Evolutionary conservation across 768 basidiomycete species (phyloP).

Genomic region (Russula earlei): DNA sequence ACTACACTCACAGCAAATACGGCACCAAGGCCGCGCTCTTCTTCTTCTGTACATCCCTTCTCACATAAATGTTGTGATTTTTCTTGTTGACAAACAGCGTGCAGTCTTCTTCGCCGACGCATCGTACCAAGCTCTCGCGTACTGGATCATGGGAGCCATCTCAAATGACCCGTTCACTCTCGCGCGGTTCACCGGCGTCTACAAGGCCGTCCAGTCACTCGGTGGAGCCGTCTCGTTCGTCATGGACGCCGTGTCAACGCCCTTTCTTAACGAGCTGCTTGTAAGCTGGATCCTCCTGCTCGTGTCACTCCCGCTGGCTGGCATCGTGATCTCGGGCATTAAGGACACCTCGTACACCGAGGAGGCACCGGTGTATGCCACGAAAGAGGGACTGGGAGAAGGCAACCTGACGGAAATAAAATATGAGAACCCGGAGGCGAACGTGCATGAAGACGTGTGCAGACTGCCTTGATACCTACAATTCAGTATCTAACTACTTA

Average conservation of each 20-base stretch:
- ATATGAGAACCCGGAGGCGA: no score
- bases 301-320: conserved; percentile 29
- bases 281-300: conserved; percentile 30
- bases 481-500: no score
- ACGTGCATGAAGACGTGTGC: no score
- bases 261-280: conserved; percentile 35
- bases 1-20: conserved; percentile 29
- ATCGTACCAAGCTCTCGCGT: conserved; percentile 30
- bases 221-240: conserved; percentile 35
- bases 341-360: conserved; percentile 33
- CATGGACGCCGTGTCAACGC: conserved; percentile 38
- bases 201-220: conserved; percentile 32
- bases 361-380: conserved; percentile 27
- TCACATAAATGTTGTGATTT: neutral
- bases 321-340: conserved; percentile 27
- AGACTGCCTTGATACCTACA: no score
- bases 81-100: neutral
- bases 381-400: conserved; percentile 1
- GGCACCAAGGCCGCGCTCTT: conserved; percentile 30
- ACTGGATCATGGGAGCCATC: conserved; percentile 35
- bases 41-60: conserved; percentile 31
- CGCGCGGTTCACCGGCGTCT: conserved; percentile 36
- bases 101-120: conserved; percentile 34
- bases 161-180: conserved; percentile 39
- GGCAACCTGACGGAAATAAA: neutral